Evolutionary conservation across 495 filamentous ascomycete species (phyloP).

Genomic region (Penicillium parvum): DNA sequence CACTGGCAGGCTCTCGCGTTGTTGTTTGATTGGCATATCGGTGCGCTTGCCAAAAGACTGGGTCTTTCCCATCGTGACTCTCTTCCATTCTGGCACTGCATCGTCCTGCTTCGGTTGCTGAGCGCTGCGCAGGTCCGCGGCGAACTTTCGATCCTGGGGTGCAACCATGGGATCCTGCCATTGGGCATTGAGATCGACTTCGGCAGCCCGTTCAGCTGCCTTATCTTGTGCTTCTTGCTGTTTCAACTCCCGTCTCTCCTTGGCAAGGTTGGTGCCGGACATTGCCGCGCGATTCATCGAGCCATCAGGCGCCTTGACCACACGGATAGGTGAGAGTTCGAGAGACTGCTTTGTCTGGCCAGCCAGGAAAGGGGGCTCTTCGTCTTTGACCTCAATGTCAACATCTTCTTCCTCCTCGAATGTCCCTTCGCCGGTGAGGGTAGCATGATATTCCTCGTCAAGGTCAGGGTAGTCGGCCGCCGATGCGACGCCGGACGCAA

Average conservation of each 20-base stretch:
- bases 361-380: constrained; percentile 93
- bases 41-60: constrained; percentile 81
- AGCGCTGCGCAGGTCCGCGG: constrained; percentile 67
- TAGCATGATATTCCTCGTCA: constrained; percentile 89
- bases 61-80: constrained; percentile 75
- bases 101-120: constrained; percentile 55
- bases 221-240: constrained; percentile 85
- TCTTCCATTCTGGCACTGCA: constrained; percentile 88
- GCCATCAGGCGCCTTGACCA: constrained; percentile 95
- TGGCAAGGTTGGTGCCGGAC: constrained; percentile 84
- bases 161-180: constrained; percentile 97
- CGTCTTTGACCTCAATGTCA: constrained; percentile 93
- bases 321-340: constrained; percentile 89
- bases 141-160: constrained; percentile 80
- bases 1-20: constrained; percentile 85
- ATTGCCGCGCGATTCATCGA: constrained; percentile 93
- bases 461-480: constrained; percentile 91
- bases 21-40: constrained; percentile 90
- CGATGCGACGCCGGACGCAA: constrained; percentile 88
- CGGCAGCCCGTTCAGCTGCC: constrained; percentile 69
- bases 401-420: constrained; percentile 97
- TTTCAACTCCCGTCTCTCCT: constrained; percentile 81
- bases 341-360: constrained; percentile 95
- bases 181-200: constrained; percentile 83
- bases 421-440: constrained; percentile 75